These are phyloP conservation scores for Termitomyces bulborhizus DNA, from an alignment of 768 basidiomycete species.

Conservation along the genomic window DNA sequence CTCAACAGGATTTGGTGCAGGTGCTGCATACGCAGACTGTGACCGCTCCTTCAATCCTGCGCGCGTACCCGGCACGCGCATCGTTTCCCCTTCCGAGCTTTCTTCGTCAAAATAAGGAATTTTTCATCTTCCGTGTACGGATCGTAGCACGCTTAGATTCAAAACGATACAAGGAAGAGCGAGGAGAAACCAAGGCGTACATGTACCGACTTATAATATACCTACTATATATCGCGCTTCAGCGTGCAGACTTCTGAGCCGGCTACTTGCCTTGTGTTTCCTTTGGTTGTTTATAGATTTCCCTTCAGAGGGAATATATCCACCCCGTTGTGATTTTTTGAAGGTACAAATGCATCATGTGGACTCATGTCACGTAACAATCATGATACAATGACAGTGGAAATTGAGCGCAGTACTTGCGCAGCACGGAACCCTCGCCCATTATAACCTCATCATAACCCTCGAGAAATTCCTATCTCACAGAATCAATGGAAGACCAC, in stretches of 20 bases:
- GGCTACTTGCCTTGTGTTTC: too few relatives aligned
- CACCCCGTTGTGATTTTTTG: too few relatives aligned
- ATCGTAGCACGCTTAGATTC: background rate
- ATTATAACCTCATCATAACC: background rate
- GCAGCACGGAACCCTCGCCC: too few relatives aligned
- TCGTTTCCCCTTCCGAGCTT: constrained; percentile 41
- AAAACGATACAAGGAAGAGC: background rate
- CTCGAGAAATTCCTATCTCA: background rate
- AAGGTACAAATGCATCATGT: too few relatives aligned
- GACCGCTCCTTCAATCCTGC: constrained; percentile 92
- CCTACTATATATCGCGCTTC: too few relatives aligned
- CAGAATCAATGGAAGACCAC: constrained; percentile 6
- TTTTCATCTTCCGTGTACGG: too few relatives aligned
- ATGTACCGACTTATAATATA: too few relatives aligned
- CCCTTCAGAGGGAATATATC: too few relatives aligned
- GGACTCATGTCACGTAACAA: too few relatives aligned
- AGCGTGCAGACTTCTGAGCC: too few relatives aligned
- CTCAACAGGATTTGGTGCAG: constrained; percentile 80
- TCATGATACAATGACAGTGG: too few relatives aligned
- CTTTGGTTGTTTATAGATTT: too few relatives aligned
- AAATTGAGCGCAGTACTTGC: background rate
- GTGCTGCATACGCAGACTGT: constrained; percentile 87
- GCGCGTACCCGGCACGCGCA: constrained; percentile 76
- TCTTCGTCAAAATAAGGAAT: constrained; percentile 1
- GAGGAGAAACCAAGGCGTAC: background rate